Conservation (phyloP, 2,329 filamentous ascomycete species). For the Calcarisporium arbuscula region DNA sequence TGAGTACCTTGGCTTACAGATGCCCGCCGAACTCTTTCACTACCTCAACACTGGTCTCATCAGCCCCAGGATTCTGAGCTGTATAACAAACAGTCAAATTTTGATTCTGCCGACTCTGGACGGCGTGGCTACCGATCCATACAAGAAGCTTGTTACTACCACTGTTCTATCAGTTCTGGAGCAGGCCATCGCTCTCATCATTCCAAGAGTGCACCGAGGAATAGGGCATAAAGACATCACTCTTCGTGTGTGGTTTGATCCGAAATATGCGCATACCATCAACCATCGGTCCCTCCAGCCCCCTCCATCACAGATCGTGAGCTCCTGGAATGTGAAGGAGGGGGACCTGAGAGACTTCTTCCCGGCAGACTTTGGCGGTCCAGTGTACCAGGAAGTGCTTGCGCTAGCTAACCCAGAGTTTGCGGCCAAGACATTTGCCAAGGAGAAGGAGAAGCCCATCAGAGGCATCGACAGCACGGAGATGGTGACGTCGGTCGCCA, state of each 20-base stretch:
- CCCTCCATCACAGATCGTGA: conserved; percentile 40
- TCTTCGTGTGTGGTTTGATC: conserved; percentile 79
- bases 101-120: conserved; percentile 79
- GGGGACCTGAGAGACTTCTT: conserved; percentile 43
- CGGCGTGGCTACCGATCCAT: conserved; percentile 71
- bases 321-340: conserved; percentile 69
- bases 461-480: conserved; percentile 60
- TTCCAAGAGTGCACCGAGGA: conserved; percentile 74
- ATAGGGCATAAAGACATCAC: conserved; percentile 74
- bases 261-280: conserved; percentile 60
- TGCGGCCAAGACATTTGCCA: conserved; percentile 59
- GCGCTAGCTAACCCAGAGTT: conserved; percentile 66
- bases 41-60: conserved; percentile 83
- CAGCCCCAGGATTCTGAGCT: conserved; percentile 71
- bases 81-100: conserved; percentile 74
- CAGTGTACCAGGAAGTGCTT: conserved; percentile 53
- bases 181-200: conserved; percentile 69
- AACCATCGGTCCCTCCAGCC: conserved; percentile 48
- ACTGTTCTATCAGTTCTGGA: conserved; percentile 70
- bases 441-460: conserved; percentile 49
- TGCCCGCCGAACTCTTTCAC: conserved; percentile 85
- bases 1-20: conserved; percentile 81
- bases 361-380: conserved; percentile 32
- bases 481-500: conserved; percentile 62
- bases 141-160: conserved; percentile 69